These are phyloP conservation scores for Pleurotus platypus DNA, from an alignment of 768 basidiomycete species.

Conservation along the genomic window DNA sequence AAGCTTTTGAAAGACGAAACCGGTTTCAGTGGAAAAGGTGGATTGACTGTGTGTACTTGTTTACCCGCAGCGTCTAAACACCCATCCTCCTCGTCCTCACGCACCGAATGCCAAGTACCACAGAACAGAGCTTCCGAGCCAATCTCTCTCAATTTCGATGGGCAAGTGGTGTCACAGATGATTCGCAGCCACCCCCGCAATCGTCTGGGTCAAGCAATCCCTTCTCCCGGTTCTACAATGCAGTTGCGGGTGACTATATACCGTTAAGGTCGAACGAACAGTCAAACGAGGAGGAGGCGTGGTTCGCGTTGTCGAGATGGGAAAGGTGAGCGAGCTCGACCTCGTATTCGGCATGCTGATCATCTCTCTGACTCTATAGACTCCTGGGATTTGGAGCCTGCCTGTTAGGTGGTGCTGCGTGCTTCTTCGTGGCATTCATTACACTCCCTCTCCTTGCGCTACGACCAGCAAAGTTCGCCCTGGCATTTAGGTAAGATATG, in stretches of 20 bases:
- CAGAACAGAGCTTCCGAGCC: conserved; percentile 68
- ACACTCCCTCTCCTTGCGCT: conserved; percentile 59
- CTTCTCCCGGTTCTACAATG: conserved; percentile 85
- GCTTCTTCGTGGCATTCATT: conserved; percentile 89
- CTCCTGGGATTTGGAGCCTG: conserved; percentile 90
- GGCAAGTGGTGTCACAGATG: conserved; percentile 70
- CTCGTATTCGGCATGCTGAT: neutral
- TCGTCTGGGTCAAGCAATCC: conserved; percentile 47
- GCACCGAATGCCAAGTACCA: conserved; percentile 13
- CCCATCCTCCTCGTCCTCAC: neutral
- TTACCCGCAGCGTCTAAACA: neutral
- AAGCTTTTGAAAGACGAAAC: neutral
- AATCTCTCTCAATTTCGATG: conserved; percentile 87
- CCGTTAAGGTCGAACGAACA: conserved; percentile 79
- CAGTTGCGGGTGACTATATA: conserved; percentile 83
- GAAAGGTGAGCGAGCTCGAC: conserved; percentile 59
- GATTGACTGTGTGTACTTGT: neutral
- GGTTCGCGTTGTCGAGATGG: conserved; percentile 90
- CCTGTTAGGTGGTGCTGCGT: conserved; percentile 85
- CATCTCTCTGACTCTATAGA: conserved; percentile 31
- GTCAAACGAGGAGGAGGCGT: conserved; percentile 94
- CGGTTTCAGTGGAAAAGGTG: no score
- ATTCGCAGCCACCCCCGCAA: conserved; percentile 49
- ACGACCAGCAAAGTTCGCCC: conserved; percentile 16
- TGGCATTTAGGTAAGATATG: conserved; percentile 3